phyloP scores from a whole-genome alignment of 2,329 filamentous ascomycete species.

The Hypoxylon sp. region DNA sequence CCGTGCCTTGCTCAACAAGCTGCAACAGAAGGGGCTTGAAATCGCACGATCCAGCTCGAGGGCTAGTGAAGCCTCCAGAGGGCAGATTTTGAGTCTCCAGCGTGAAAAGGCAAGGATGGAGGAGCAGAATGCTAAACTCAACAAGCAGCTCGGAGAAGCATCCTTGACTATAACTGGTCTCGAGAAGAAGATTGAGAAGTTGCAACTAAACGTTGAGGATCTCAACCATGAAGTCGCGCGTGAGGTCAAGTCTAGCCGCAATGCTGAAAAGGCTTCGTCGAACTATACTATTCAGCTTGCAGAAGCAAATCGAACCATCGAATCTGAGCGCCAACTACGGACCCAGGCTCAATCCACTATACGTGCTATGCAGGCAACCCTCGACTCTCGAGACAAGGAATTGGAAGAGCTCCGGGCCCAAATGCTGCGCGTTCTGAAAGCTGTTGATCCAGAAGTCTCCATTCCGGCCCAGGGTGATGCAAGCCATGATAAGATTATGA shows the following conservation, averaged over 20 bases:
- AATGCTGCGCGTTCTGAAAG: slow-evolving; percentile 84
- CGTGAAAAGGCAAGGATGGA: slow-evolving; percentile 87
- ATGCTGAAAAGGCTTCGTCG: slow-evolving; percentile 89
- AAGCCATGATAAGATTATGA: slow-evolving; percentile 74
- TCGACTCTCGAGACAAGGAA: slow-evolving; percentile 86
- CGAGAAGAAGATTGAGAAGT: slow-evolving; percentile 95
- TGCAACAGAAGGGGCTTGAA: slow-evolving; percentile 97
- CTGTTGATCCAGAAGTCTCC: slow-evolving; percentile 83
- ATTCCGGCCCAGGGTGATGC: slow-evolving; percentile 74
- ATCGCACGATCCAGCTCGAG: slow-evolving; percentile 91
- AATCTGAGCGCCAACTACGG: slow-evolving; percentile 89
- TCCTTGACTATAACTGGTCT: slow-evolving; percentile 86
- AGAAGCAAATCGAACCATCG: slow-evolving; percentile 89
- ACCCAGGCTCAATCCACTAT: slow-evolving; percentile 88
- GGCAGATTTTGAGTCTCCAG: slow-evolving; percentile 81
- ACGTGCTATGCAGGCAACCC: slow-evolving; percentile 81
- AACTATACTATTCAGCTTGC: slow-evolving; percentile 85
- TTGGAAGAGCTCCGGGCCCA: slow-evolving; percentile 84
- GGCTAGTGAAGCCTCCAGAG: slow-evolving; percentile 85
- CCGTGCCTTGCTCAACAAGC: slow-evolving; percentile 92
- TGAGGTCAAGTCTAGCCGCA: slow-evolving; percentile 90
- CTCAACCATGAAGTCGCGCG: slow-evolving; percentile 91
- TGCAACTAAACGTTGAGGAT: slow-evolving; percentile 89
- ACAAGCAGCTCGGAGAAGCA: slow-evolving; percentile 87
- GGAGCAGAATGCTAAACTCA: slow-evolving; percentile 84